Evolutionary conservation across 208 protist genomes (phyloP).

Genomic region (Leishmania lainsoni): DNA sequence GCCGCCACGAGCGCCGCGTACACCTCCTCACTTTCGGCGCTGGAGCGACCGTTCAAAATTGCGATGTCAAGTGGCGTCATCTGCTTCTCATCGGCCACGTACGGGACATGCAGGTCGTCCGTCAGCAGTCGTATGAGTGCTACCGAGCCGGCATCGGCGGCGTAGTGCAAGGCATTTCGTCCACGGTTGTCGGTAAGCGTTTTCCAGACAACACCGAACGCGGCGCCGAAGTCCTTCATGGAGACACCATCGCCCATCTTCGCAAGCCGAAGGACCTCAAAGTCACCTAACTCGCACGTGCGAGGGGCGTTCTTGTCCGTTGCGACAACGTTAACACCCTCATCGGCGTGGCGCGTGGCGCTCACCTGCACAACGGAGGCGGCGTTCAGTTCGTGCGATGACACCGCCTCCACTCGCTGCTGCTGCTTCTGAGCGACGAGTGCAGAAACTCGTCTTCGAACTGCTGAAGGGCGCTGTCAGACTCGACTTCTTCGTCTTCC

Average conservation of each 20-base stretch:
- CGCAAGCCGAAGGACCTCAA: slow-evolving; percentile 81
- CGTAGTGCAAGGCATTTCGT: slow-evolving; percentile 86
- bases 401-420: slow-evolving; percentile 13
- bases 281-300: slow-evolving; percentile 62
- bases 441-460: slow-evolving; percentile 35
- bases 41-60: slow-evolving; percentile 44
- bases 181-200: slow-evolving; percentile 74
- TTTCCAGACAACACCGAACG: slow-evolving; percentile 36
- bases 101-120: slow-evolving; percentile 49
- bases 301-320: slow-evolving; percentile 36
- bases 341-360: slow-evolving; percentile 32
- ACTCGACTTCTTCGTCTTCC: slow-evolving; percentile 31
- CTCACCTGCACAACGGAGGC: slow-evolving; percentile 31
- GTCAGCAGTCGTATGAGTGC: slow-evolving; percentile 54
- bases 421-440: slow-evolving; percentile 25
- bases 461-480: slow-evolving; percentile 23
- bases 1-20: slow-evolving; percentile 35
- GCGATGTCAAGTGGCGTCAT: slow-evolving; percentile 84
- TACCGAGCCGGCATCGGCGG: slow-evolving; percentile 65
- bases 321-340: slow-evolving; percentile 43
- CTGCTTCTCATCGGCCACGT: slow-evolving; percentile 58
- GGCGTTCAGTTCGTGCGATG: slow-evolving; percentile 29
- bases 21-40: slow-evolving; percentile 36
- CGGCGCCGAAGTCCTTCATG: slow-evolving; percentile 51
- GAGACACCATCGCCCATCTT: slow-evolving; percentile 82